Base-by-base conservation (phyloP, 2,329 filamentous ascomycete species). In the Ophiosphaerella herpotricha region DNA sequence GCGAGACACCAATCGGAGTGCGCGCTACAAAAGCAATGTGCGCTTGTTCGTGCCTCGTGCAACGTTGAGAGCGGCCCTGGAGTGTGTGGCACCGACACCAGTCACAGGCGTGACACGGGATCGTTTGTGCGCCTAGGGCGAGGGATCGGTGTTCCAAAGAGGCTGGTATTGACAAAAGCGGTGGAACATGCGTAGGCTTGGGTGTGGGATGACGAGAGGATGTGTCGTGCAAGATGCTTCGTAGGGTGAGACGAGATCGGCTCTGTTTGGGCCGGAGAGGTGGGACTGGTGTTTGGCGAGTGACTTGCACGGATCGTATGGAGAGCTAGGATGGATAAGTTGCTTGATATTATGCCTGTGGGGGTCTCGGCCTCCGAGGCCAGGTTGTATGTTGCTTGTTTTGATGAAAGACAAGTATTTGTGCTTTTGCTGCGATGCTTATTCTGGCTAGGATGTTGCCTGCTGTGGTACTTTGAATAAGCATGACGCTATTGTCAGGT, bases 1-100 rank as follows among this genome's bases (percentile, higher is more conserved):
- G 7, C 52, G 50, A 58, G 55, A 64, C 61, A 64, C 66, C 57
- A 68, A 68, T 67, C 65, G 61, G 64, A 63, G 49, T 16, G 14
- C 43, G 46, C 58, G 60, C 59, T 52, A 24, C 34, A 4, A 18
- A 24, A 34, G 58, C 63, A 13, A 38, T 52, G 63, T 55, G 55
- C 32, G 24, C 46, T 46, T 45, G 46, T 49, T 44, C 31, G 43
- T 11, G 2, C 18, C 12, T 29, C 5, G 41, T 42, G 33, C 32
- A 26, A 44, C 45, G 35, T 31, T 18, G 36, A 6, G 18, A 13
- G 23, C 8, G 14, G 18, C 7, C 36, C 18, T 11, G 18, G 18
- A 26, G 23, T 18, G 36, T 13, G 38, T 29, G 38, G 38, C 38
- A 24, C 23, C 13, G 14, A 13, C 14, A 39, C 13, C 36, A 16